phyloP scores from a whole-genome alignment of 805 yeast species.

The Candida pini region DNA sequence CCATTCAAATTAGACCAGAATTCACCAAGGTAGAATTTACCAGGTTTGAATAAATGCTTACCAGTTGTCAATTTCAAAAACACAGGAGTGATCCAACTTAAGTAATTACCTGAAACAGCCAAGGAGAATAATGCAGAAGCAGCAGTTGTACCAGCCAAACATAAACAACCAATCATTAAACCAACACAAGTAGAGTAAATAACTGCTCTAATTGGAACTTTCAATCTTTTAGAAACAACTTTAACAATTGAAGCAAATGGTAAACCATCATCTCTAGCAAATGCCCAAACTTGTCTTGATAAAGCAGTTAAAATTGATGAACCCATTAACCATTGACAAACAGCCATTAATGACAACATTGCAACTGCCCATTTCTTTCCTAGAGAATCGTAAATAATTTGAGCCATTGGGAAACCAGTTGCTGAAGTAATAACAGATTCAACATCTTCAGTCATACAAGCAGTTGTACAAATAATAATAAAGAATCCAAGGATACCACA shows the following conservation, averaged over 20 bases:
- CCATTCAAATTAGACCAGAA: slow-evolving; percentile 38
- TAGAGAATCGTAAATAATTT: slow-evolving; percentile 54
- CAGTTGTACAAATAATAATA: slow-evolving; percentile 46
- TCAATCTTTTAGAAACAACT: slow-evolving; percentile 46
- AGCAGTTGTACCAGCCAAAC: slow-evolving; percentile 54
- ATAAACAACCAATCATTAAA: slow-evolving; percentile 50
- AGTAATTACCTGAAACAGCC: slow-evolving; percentile 54
- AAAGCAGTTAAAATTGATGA: slow-evolving; percentile 56
- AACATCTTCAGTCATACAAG: slow-evolving; percentile 46
- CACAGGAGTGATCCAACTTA: slow-evolving; percentile 61
- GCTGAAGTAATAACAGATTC: slow-evolving; percentile 35
- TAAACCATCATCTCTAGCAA: slow-evolving; percentile 71
- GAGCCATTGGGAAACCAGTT: slow-evolving; percentile 62
- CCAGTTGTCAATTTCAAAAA: slow-evolving; percentile 47
- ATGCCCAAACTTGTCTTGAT: slow-evolving; percentile 70
- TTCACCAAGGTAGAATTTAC: slow-evolving; percentile 60
- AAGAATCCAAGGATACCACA: slow-evolving; percentile 58
- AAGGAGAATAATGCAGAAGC: slow-evolving; percentile 65
- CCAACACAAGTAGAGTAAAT: slow-evolving; percentile 45
- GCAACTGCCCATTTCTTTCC: slow-evolving; percentile 64
- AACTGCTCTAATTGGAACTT: slow-evolving; percentile 66
- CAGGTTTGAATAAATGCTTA: slow-evolving; percentile 49
- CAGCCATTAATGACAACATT: slow-evolving; percentile 50
- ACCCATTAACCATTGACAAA: slow-evolving; percentile 65
- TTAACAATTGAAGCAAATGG: slow-evolving; percentile 55